These are phyloP conservation scores for Volvariella surrecta DNA, from an alignment of 1,284 basidiomycete species.

Conservation along the genomic window DNA sequence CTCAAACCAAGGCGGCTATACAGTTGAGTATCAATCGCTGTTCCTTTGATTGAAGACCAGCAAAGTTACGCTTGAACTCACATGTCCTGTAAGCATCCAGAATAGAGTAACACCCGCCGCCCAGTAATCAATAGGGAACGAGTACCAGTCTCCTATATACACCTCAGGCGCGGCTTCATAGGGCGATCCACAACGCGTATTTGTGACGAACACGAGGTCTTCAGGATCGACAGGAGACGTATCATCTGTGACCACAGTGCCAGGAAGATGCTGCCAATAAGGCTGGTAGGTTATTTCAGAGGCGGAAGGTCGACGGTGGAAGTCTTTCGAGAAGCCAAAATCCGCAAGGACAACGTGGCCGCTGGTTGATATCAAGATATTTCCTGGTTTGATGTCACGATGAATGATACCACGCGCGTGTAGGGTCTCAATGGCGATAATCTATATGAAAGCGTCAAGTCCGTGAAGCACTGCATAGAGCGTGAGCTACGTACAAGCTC, in stretches of 20 bases:
- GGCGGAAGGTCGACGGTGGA: constrained; percentile 14
- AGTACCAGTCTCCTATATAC: constrained; percentile 16
- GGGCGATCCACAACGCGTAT: constrained; percentile 20
- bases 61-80: constrained; percentile 9
- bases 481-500: constrained; percentile 22
- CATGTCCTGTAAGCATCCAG: constrained; percentile 22
- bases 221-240: constrained; percentile 12
- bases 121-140: constrained; percentile 24
- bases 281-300: constrained; percentile 20
- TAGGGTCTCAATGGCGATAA: constrained; percentile 19
- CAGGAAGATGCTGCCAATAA: constrained; percentile 17
- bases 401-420: constrained; percentile 22
- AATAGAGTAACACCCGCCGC: constrained; percentile 19
- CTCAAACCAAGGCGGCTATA: constrained; percentile 18
- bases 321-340: constrained; percentile 21
- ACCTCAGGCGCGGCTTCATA: constrained; percentile 24
- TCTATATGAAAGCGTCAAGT: constrained; percentile 11
- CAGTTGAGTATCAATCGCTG: neutral
- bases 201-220: constrained; percentile 17
- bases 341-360: constrained; percentile 22
- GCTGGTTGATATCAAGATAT: constrained; percentile 20
- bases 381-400: constrained; percentile 22
- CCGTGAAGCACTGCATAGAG: neutral
- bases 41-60: neutral
- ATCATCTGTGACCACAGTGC: constrained; percentile 11